Percentiles rank a stretch among this genome's conserved stretches.
Evolutionary conservation across 805 yeast genomes (phyloP).

Genomic region (Saccharomycopsis amapae): DNA sequence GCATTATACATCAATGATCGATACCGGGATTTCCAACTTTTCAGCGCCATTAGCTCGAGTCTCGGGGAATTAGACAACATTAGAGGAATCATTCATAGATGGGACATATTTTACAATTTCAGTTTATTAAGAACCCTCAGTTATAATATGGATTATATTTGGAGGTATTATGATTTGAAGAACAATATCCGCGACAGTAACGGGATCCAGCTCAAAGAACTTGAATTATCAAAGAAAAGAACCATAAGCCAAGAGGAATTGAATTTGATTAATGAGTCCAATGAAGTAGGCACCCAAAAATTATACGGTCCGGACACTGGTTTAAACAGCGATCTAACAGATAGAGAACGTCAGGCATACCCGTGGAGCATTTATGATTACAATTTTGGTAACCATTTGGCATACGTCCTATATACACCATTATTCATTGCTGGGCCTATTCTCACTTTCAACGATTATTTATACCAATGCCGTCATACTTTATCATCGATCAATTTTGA

Average conservation of each 20-base stretch:
- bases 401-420: conserved; percentile 81
- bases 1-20: conserved; percentile 73
- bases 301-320: neutral
- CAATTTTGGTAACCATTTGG: conserved; percentile 54
- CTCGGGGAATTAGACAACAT: conserved; percentile 54
- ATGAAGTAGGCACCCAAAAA: neutral
- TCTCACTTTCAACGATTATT: conserved; percentile 83
- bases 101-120: conserved; percentile 96
- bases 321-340: conserved; percentile 35
- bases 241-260: conserved; percentile 2
- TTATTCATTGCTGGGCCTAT: conserved; percentile 94
- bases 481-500: conserved; percentile 51
- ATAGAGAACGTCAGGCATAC: conserved; percentile 57
- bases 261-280: neutral
- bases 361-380: conserved; percentile 59
- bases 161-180: conserved; percentile 26
- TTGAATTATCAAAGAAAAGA: neutral
- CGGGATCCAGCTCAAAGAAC: conserved; percentile 10
- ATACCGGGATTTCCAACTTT: conserved; percentile 45
- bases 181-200: neutral
- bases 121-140: conserved; percentile 79
- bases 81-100: conserved; percentile 73
- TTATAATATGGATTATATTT: conserved; percentile 69
- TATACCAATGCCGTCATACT: conserved; percentile 53
- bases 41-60: conserved; percentile 33